Conservation (phyloP, 1,284 basidiomycete species). For the Heliocybe sulcata region DNA sequence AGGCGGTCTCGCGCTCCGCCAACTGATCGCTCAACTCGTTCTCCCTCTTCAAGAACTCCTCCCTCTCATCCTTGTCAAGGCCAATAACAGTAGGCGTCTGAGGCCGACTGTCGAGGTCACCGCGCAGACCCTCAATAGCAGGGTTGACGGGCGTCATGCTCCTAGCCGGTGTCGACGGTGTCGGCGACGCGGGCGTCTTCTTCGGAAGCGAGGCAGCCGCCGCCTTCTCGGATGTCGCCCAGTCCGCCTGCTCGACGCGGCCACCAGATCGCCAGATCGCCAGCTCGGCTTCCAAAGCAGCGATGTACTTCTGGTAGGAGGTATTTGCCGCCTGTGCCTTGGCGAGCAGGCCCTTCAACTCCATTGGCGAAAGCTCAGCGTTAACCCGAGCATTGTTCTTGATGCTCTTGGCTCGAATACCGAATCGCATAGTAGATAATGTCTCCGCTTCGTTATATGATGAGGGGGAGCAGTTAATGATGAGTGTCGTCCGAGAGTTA, state of each 20-base stretch:
- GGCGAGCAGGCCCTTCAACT: slow-evolving; percentile 88
- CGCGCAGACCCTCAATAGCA: slow-evolving; percentile 66
- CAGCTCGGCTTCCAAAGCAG: slow-evolving; percentile 87
- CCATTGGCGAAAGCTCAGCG: slow-evolving; percentile 93
- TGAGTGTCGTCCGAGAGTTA: slow-evolving; percentile 97
- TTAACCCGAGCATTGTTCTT: slow-evolving; percentile 99
- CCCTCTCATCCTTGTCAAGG: slow-evolving; percentile 93
- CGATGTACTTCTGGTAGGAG: slow-evolving; percentile 82
- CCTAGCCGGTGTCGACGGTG: slow-evolving; percentile 45
- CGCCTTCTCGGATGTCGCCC: slow-evolving; percentile 69
- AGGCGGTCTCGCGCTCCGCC: slow-evolving; percentile 83
- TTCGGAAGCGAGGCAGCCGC: slow-evolving; percentile 31
- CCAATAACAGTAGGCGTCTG: slow-evolving; percentile 82
- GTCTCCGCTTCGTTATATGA: slow-evolving; percentile 97
- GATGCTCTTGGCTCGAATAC: slow-evolving; percentile 98
- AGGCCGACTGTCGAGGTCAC: slow-evolving; percentile 72
- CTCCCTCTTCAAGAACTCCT: slow-evolving; percentile 94
- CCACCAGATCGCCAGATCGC: slow-evolving; percentile 89
- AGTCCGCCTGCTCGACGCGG: slow-evolving; percentile 79
- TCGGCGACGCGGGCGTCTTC: slow-evolving; percentile 56
- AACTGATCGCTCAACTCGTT: slow-evolving; percentile 95
- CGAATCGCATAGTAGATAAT: slow-evolving; percentile 95
- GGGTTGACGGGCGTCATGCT: slow-evolving; percentile 84
- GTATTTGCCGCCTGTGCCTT: slow-evolving; percentile 88
- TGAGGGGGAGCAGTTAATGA: slow-evolving; percentile 98